Percentiles rank a stretch among this genome's conserved stretches.
phyloP scores from a whole-genome alignment of 2,329 filamentous ascomycete genomes.

The Nakataea oryzae region DNA sequence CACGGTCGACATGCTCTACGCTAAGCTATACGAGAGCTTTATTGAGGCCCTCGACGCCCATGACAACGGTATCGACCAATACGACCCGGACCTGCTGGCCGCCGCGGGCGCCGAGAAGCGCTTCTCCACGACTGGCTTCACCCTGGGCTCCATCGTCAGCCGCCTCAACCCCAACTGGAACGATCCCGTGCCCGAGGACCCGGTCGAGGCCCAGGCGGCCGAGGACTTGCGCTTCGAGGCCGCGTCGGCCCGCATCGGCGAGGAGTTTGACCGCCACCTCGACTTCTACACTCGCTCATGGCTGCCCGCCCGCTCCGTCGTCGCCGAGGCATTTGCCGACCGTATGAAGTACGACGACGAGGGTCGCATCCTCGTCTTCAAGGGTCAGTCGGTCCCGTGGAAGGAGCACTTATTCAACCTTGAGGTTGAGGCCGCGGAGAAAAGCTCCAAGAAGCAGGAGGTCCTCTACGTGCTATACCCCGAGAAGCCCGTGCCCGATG shows the following conservation, averaged over 20 bases:
- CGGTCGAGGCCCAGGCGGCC: slow-evolving; percentile 51
- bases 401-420: slow-evolving; percentile 91
- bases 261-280: slow-evolving; percentile 71
- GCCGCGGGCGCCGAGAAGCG: slow-evolving; percentile 68
- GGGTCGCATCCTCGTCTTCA: slow-evolving; percentile 70
- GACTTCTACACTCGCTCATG: slow-evolving; percentile 66
- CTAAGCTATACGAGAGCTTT: slow-evolving; percentile 87
- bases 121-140: slow-evolving; percentile 75
- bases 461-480: slow-evolving; percentile 87
- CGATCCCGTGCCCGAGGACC: slow-evolving; percentile 44
- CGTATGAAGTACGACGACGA: slow-evolving; percentile 51
- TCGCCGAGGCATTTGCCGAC: slow-evolving; percentile 63
- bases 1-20: slow-evolving; percentile 66
- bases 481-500: slow-evolving; percentile 61
- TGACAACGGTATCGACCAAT: slow-evolving; percentile 85
- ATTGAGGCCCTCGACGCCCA: slow-evolving; percentile 95
- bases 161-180: slow-evolving; percentile 77
- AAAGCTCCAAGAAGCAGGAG: slow-evolving; percentile 20
- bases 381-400: slow-evolving; percentile 75
- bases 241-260: slow-evolving; percentile 76
- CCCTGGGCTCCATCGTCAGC: slow-evolving; percentile 71
- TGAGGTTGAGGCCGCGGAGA: slow-evolving; percentile 44
- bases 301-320: slow-evolving; percentile 77
- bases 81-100: slow-evolving; percentile 60
- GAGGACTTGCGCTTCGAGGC: slow-evolving; percentile 73